Base-by-base conservation (phyloP, 2,329 filamentous ascomycete genomes). In the Lachnum nothofagi region DNA sequence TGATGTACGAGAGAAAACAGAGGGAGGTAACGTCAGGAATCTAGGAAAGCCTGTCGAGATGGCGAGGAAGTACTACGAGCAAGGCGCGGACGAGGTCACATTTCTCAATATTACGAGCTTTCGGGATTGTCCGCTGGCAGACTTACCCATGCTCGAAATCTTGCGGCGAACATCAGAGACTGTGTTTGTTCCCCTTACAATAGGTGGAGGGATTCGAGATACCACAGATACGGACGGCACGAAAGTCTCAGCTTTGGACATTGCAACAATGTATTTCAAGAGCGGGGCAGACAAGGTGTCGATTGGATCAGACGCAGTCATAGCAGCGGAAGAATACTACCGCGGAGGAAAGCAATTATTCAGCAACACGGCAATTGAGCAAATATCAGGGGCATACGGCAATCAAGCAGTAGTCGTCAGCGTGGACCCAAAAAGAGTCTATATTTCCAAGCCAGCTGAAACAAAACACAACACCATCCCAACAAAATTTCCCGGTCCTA, bases 51-150 rank as follows among this genome's bases (percentile, higher is more conserved):
- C 93, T 1, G 91, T 98, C 42, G 90, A 95, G 57, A 87, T 98
- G 80, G 93, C 93, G 7, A 82, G 82, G 69, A 83, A 81, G 63
- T 98, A 98, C 75, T 98, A 97, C 74, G 85, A 94, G 64, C 89
- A 95, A 70, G 93, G 93, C 51, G 91, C 93, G 10, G 93, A 98
- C 69, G 93, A 98, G 70, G 80, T 98, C 48, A 95, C 91, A 1
- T 98, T 98, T 69, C 78, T 98, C 59, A 98, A 98, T 76, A 98
- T 98, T 65, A 98, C 91, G 1, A 93, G 86, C 17, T 98, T 98
- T 79, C 85, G 93, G 54, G 93, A 97, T 72, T 95, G 90, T 57
- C 93, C 93, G 6, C 71, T 97, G 10, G 88, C 85, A 57, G 93
- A 98, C 70, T 74, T 91, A 3, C 93, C 93, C 6, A 98, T 98